Conservation (phyloP, 1,284 basidiomycete genomes). For the Coriolopsis trogii region DNA sequence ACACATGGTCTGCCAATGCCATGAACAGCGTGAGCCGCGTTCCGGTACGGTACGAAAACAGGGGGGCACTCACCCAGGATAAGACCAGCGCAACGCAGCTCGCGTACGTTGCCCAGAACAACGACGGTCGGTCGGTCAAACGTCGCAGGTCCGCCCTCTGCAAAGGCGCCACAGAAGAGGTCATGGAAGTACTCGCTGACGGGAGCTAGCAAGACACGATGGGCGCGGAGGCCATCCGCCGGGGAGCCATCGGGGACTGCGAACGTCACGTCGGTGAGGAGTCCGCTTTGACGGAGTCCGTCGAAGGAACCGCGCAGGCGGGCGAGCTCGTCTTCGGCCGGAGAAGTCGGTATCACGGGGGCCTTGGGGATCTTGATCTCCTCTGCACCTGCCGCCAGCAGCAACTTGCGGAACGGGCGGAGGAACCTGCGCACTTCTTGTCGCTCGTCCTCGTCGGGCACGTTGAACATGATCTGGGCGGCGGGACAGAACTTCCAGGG, state of each 20-base stretch:
- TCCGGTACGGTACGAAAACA: neutral
- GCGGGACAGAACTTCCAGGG: slow-evolving; percentile 39
- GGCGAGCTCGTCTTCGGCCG: slow-evolving; percentile 21
- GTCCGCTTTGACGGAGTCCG: slow-evolving; percentile 30
- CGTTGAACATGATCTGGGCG: slow-evolving; percentile 38
- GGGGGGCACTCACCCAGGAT: neutral
- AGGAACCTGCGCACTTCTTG: slow-evolving; percentile 36
- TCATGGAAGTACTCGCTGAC: slow-evolving; percentile 33
- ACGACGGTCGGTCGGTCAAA: slow-evolving; percentile 24
- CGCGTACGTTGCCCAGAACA: slow-evolving; percentile 20
- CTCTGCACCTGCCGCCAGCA: slow-evolving; percentile 36
- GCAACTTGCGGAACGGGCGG: slow-evolving; percentile 32
- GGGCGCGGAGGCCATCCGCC: slow-evolving; percentile 30
- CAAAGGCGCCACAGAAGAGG: slow-evolving; percentile 31
- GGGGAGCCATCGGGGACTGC: neutral
- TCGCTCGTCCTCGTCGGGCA: slow-evolving; percentile 29
- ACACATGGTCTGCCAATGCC: slow-evolving; percentile 20
- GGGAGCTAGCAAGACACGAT: slow-evolving; percentile 37
- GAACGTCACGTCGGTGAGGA: slow-evolving; percentile 38
- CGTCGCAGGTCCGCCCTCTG: slow-evolving; percentile 25
- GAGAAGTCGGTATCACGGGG: slow-evolving; percentile 8
- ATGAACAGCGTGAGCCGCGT: no score
- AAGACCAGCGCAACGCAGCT: slow-evolving; percentile 5
- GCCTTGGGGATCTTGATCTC: slow-evolving; percentile 25
- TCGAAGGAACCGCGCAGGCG: slow-evolving; percentile 30